A percentile compares a stretch with the other conserved stretches of the same genome.
phyloP scores from a whole-genome alignment of 306 rosid genomes.

The Trifolium dubium region DNA sequence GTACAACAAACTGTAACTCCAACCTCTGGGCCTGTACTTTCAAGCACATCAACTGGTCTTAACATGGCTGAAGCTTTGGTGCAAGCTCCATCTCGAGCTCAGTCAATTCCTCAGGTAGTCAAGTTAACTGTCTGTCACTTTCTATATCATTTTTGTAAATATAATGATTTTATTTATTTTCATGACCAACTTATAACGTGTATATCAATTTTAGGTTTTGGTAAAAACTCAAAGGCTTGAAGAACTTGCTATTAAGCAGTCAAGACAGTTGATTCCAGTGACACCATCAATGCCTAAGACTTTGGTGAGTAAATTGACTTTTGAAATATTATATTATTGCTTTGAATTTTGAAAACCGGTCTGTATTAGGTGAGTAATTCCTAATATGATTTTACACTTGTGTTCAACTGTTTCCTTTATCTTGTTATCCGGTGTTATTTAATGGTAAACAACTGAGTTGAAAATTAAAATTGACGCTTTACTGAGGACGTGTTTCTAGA shows the following conservation, averaged over 20 bases:
- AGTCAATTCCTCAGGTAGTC: conserved; percentile 77
- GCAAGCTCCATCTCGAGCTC: conserved; percentile 83
- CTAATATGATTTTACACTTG: neutral
- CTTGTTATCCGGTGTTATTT: neutral
- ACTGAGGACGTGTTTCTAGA: neutral
- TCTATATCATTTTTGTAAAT: conserved; percentile 7
- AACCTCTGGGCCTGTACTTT: conserved; percentile 53
- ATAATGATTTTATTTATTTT: conserved; percentile 18
- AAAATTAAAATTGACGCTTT: conserved; percentile 12
- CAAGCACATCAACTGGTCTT: conserved; percentile 70
- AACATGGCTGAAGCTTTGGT: conserved; percentile 98
- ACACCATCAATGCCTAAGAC: conserved; percentile 91
- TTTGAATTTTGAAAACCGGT: conserved; percentile 31
- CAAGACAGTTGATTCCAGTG: conserved; percentile 95
- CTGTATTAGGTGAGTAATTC: conserved; percentile 9
- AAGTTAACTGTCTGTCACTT: conserved; percentile 29
- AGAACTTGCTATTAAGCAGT: conserved; percentile 94
- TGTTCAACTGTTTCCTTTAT: neutral
- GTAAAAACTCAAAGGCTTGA: conserved; percentile 95
- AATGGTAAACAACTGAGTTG: neutral
- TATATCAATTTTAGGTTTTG: conserved; percentile 56
- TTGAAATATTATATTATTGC: conserved; percentile 34
- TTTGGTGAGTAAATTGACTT: conserved; percentile 58
- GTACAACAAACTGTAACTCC: conserved; percentile 62
- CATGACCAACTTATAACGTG: conserved; percentile 28